These are phyloP conservation scores for Corrigiola litoralis DNA, from an alignment of 179 eudicot genomes.

Conservation along the genomic window DNA sequence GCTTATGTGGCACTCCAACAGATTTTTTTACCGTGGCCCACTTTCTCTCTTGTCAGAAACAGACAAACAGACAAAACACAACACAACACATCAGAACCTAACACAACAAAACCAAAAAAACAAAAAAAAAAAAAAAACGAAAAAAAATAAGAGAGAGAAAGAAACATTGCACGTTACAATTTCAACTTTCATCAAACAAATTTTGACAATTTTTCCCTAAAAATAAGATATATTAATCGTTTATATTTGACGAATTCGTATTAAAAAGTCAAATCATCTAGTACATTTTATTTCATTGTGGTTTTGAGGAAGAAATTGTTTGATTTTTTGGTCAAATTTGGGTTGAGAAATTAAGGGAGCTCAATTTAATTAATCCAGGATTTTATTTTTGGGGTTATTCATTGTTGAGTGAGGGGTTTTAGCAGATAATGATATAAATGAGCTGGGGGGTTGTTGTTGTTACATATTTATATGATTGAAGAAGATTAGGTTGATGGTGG, in stretches of 20 bases:
- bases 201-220: neutral
- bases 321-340: neutral
- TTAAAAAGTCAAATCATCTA: too few species aligned
- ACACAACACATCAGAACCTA: neutral
- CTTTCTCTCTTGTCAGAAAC: too few species aligned
- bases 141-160: slow-evolving; percentile 15
- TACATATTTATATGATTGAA: too few species aligned
- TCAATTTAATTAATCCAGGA: too few species aligned
- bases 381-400: too few species aligned
- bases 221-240: neutral
- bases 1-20: slow-evolving; percentile 21
- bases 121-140: neutral
- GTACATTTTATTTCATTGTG: neutral
- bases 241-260: neutral
- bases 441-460: too few species aligned
- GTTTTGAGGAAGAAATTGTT: neutral
- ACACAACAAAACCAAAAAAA: slow-evolving; percentile 1
- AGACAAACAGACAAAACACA: too few species aligned
- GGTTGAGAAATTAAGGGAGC: neutral
- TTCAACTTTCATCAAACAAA: neutral
- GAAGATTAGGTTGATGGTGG: neutral
- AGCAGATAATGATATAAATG: too few species aligned
- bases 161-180: neutral
- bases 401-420: too few species aligned
- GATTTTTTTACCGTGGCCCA: too few species aligned